phyloP scores from a whole-genome alignment of 495 filamentous ascomycete species.

The Podospora pseudoanserina region DNA sequence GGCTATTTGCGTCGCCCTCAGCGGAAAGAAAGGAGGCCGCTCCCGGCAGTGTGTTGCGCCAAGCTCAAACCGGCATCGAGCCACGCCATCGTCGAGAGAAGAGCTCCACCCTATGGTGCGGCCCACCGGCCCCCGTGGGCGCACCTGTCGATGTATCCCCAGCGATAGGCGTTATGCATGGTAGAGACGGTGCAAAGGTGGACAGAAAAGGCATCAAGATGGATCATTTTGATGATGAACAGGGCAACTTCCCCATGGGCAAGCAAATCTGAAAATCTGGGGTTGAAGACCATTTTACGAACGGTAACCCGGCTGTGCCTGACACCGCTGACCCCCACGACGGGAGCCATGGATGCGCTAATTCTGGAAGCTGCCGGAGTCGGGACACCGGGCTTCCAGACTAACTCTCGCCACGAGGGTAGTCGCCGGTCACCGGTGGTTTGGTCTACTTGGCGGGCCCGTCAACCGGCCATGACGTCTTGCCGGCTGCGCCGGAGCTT shows the following conservation, averaged over 20 bases:
- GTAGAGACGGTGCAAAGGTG: too few relatives aligned
- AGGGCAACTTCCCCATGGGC: not conserved
- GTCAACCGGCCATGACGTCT: not conserved
- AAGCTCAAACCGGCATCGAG: not conserved
- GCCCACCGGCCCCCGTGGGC: too few relatives aligned
- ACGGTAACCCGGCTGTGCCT: not conserved
- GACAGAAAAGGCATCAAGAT: too few relatives aligned
- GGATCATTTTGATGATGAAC: not conserved
- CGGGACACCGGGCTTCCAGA: not conserved
- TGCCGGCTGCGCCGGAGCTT: not conserved
- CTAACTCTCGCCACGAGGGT: not conserved
- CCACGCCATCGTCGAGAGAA: not conserved
- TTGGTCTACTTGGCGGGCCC: conserved; percentile 7
- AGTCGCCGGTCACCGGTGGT: not conserved
- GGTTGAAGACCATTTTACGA: not conserved
- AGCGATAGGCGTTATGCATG: not conserved
- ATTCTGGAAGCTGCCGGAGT: not conserved
- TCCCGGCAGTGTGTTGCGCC: not conserved
- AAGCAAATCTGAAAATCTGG: not conserved
- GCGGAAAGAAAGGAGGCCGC: not conserved
- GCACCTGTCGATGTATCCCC: not conserved
- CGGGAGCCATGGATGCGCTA: not conserved
- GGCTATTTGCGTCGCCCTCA: not conserved
- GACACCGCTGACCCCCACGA: not conserved
- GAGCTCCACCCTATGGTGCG: too few relatives aligned